Evolutionary conservation across 805 yeast genomes (phyloP).

Genomic region (Yamadazyma laniorum): DNA sequence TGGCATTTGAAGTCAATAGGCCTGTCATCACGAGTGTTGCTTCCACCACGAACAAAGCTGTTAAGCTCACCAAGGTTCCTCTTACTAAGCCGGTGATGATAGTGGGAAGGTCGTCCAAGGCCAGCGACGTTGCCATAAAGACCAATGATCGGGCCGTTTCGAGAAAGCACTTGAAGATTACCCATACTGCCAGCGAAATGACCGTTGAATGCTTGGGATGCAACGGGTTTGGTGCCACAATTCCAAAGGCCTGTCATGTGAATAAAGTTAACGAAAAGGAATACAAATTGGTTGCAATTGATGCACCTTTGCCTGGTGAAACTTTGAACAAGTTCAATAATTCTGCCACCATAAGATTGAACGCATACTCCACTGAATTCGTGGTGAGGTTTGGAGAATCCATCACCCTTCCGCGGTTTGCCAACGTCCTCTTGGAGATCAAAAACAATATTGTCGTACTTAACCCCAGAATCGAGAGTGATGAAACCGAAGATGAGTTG

Average conservation of each 20-base stretch:
- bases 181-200: conserved; percentile 40
- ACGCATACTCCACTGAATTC: conserved; percentile 48
- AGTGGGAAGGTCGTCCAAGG: conserved; percentile 68
- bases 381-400: conserved; percentile 61
- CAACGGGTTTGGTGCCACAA: conserved; percentile 71
- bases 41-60: conserved; percentile 17
- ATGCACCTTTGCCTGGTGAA: conserved; percentile 9
- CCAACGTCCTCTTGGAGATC: conserved; percentile 65
- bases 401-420: conserved; percentile 59
- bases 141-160: conserved; percentile 57
- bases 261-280: conserved; percentile 17
- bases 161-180: conserved; percentile 59
- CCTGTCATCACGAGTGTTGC: conserved; percentile 10
- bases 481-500: conserved; percentile 46
- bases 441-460: conserved; percentile 61
- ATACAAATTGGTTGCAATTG: conserved; percentile 18
- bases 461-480: conserved; percentile 47
- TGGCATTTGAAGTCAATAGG: conserved; percentile 13
- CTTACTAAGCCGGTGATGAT: conserved; percentile 35
- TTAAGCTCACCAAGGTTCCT: conserved; percentile 40
- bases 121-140: conserved; percentile 51
- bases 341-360: conserved; percentile 40
- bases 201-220: conserved; percentile 71
- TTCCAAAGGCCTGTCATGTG: conserved; percentile 51
- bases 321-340: conserved; percentile 4